Percentiles rank a stretch among this genome's conserved stretches.
These are phyloP conservation scores for Vaccinium myrtillus DNA, from an alignment of 148 eudicot species.

Conservation along the genomic window DNA sequence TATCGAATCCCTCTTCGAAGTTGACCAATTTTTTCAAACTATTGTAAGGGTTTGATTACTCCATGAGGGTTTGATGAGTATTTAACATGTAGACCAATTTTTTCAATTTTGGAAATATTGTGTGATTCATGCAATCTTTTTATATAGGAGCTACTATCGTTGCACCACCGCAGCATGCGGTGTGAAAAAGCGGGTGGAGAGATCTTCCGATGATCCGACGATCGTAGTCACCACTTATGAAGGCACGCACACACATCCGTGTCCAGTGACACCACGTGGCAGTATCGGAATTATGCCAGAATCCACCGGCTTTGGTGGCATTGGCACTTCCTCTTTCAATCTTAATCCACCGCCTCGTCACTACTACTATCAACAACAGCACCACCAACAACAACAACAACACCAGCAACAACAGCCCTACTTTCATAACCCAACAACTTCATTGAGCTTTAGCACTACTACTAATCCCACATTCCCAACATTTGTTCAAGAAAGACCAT, in stretches of 20 bases:
- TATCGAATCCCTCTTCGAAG: no score
- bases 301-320: constrained; percentile 19
- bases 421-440: constrained; percentile 24
- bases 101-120: not conserved
- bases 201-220: constrained; percentile 62
- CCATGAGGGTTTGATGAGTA: not conserved
- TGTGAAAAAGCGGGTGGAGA: constrained; percentile 84
- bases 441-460: constrained; percentile 10
- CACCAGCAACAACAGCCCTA: constrained; percentile 24
- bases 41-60: not conserved
- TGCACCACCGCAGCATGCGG: constrained; percentile 82
- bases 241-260: constrained; percentile 78
- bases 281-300: constrained; percentile 42
- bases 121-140: not conserved
- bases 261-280: constrained; percentile 52
- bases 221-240: constrained; percentile 82
- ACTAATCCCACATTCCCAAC: constrained; percentile 11
- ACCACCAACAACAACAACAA: not conserved
- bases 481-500: constrained; percentile 16
- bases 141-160: constrained; percentile 80
- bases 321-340: constrained; percentile 16
- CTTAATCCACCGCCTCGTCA: constrained; percentile 19
- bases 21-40: not conserved
- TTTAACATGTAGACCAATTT: no score
- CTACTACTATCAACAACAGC: not conserved